These are phyloP conservation scores for Acer campestre DNA, from an alignment of 345 rosid species.

Conservation along the genomic window DNA sequence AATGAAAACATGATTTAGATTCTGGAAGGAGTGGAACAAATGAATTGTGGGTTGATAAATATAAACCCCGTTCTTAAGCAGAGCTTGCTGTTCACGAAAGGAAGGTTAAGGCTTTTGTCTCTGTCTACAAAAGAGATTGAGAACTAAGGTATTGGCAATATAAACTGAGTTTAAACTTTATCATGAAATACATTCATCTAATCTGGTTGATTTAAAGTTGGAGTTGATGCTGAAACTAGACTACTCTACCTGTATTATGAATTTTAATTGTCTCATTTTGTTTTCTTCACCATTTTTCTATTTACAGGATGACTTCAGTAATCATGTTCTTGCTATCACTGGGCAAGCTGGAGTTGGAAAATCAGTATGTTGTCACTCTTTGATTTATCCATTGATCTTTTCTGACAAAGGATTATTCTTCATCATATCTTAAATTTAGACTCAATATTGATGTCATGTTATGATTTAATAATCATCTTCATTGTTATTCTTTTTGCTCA, in stretches of 20 bases:
- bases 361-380: slow-evolving; percentile 59
- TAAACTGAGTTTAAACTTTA: slow-evolving; percentile 19
- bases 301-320: too few relatives aligned
- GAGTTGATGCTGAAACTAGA: too few relatives aligned
- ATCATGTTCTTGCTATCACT: slow-evolving; percentile 60
- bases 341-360: slow-evolving; percentile 95
- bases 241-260: neutral
- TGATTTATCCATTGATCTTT: neutral
- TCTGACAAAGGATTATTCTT: slow-evolving; percentile 6
- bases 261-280: slow-evolving; percentile 18
- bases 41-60: slow-evolving; percentile 85
- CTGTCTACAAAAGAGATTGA: slow-evolving; percentile 39
- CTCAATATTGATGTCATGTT: neutral
- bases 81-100: slow-evolving; percentile 94
- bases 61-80: slow-evolving; percentile 57
- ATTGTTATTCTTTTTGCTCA: neutral
- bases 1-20: slow-evolving; percentile 36
- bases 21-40: slow-evolving; percentile 32
- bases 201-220: too few relatives aligned
- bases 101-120: slow-evolving; percentile 50
- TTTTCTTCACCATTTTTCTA: neutral
- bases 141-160: too few relatives aligned
- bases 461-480: neutral
- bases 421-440: neutral
- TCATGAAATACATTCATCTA: too few relatives aligned